Conservation (phyloP, 1,284 basidiomycete species). For the Serendipita sp. region DNA sequence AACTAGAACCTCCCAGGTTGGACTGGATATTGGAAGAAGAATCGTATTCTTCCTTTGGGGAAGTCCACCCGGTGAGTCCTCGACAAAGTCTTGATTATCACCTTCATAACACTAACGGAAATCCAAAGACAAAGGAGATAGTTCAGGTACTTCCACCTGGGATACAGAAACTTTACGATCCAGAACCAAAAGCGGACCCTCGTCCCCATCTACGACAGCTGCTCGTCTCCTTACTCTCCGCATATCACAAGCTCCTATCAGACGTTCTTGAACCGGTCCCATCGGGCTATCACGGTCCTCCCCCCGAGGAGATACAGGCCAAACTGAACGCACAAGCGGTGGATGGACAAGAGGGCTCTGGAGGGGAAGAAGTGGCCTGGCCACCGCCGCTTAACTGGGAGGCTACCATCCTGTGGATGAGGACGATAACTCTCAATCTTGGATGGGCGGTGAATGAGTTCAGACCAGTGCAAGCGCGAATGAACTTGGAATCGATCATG, state of each 20-base stretch:
- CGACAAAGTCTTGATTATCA: not conserved
- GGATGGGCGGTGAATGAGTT: not conserved
- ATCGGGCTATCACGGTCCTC: constrained; percentile 22
- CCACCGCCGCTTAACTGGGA: constrained; percentile 65
- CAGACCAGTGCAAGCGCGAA: constrained; percentile 38
- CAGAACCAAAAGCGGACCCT: constrained; percentile 60
- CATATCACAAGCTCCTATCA: constrained; percentile 40
- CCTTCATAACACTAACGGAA: not conserved
- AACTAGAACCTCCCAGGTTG: constrained; percentile 64
- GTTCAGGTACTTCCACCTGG: constrained; percentile 56
- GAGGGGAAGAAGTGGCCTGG: constrained; percentile 45
- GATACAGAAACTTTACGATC: constrained; percentile 30
- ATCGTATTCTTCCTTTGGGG: constrained; percentile 48
- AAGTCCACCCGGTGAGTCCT: not conserved
- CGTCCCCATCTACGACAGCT: constrained; percentile 51
- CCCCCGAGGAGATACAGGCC: constrained; percentile 58
- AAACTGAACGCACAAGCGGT: constrained; percentile 46
- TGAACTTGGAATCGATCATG: constrained; percentile 64
- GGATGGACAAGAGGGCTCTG: constrained; percentile 39
- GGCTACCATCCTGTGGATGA: constrained; percentile 48
- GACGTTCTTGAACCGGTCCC: constrained; percentile 39
- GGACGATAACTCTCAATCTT: constrained; percentile 9
- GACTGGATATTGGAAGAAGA: constrained; percentile 66
- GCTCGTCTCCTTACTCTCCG: constrained; percentile 48
- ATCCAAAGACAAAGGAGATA: constrained; percentile 50